Percentiles rank a stretch among this genome's conserved stretches.
Conservation (phyloP, 352 stramenopile genomes). For the Phytophthora cactorum region DNA sequence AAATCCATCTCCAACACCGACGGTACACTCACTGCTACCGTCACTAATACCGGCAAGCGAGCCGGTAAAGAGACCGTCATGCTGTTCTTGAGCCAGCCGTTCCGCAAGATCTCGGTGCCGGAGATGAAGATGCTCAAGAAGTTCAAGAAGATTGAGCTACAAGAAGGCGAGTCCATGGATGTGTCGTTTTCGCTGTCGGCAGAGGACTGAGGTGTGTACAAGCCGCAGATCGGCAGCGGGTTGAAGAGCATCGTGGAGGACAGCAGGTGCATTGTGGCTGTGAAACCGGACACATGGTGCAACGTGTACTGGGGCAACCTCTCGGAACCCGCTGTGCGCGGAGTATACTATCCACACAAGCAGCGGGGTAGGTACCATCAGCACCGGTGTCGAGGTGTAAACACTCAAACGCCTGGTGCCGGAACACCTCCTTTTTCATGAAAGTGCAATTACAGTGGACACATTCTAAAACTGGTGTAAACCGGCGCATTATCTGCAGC, state of each 20-base stretch:
- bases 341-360: slow-evolving; percentile 42
- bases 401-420: too few relatives aligned
- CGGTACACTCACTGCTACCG: slow-evolving; percentile 39
- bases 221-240: slow-evolving; percentile 53
- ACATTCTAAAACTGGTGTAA: too few relatives aligned
- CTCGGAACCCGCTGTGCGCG: slow-evolving; percentile 46
- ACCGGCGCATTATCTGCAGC: too few relatives aligned
- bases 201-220: slow-evolving; percentile 64
- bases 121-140: slow-evolving; percentile 85
- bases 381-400: slow-evolving; percentile 16
- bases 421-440: too few relatives aligned
- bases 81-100: slow-evolving; percentile 76
- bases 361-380: slow-evolving; percentile 12
- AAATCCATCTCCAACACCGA: slow-evolving; percentile 27
- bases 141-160: slow-evolving; percentile 79
- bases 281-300: slow-evolving; percentile 76
- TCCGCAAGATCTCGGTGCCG: slow-evolving; percentile 67
- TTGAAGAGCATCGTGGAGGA: slow-evolving; percentile 59
- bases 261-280: slow-evolving; percentile 68
- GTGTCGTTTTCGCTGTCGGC: slow-evolving; percentile 52
- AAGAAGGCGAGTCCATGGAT: slow-evolving; percentile 41
- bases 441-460: too few relatives aligned
- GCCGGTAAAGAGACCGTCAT: slow-evolving; percentile 78
- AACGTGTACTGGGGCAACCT: slow-evolving; percentile 55
- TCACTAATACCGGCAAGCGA: slow-evolving; percentile 63